phyloP scores from a whole-genome alignment of 805 yeast species.

The Candida verbasci region DNA sequence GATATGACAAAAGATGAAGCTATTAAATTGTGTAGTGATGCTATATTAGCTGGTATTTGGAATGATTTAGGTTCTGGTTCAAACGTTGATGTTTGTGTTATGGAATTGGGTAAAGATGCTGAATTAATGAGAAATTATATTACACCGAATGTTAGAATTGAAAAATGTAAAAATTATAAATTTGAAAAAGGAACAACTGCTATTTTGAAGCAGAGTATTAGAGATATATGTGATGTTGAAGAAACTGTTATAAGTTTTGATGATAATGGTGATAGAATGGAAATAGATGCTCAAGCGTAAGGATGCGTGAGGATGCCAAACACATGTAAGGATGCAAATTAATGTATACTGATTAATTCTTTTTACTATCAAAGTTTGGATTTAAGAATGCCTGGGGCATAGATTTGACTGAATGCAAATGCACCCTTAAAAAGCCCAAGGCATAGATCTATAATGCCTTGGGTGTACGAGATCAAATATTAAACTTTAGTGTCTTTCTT shows the following conservation, averaged over 20 bases:
- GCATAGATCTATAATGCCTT: too few species aligned
- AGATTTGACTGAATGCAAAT: too few species aligned
- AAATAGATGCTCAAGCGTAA: constrained; percentile 29
- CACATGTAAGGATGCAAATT: too few species aligned
- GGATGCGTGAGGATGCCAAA: neutral
- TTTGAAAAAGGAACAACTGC: constrained; percentile 95
- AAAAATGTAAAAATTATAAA: constrained; percentile 77
- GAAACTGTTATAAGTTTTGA: constrained; percentile 50
- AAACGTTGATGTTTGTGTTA: constrained; percentile 94
- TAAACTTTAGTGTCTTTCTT: too few species aligned
- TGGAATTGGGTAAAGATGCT: constrained; percentile 91
- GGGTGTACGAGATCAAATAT: too few species aligned
- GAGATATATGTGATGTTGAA: constrained; percentile 62
- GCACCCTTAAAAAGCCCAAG: too few species aligned
- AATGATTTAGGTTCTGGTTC: constrained; percentile 99
- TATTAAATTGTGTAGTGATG: constrained; percentile 83
- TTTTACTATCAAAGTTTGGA: too few species aligned
- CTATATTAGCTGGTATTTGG: constrained; percentile 98
- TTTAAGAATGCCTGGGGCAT: too few species aligned
- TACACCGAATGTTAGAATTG: constrained; percentile 84
- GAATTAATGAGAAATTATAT: constrained; percentile 77
- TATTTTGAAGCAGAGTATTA: constrained; percentile 62
- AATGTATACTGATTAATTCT: too few species aligned
- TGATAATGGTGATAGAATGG: constrained; percentile 33
- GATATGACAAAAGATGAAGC: constrained; percentile 84